Base-by-base conservation (phyloP, 1,284 basidiomycete genomes). In the Sporisorium sorghi region DNA sequence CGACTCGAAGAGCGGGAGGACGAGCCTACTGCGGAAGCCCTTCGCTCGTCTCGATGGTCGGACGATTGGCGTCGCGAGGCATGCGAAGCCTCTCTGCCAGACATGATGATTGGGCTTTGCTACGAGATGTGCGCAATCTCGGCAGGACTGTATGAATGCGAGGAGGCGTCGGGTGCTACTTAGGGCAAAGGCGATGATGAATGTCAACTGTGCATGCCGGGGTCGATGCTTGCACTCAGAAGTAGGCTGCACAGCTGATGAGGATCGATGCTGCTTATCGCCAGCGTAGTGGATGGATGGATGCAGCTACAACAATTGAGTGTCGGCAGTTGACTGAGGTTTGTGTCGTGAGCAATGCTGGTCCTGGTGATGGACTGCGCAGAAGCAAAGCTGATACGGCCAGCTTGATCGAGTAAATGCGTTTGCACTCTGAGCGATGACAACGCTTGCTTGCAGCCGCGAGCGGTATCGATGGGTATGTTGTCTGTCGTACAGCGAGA, bases 1-100 rank as follows among this genome's bases (percentile, higher is more conserved):
- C 70, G 59, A 39, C 64, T 67, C 15, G 64, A 63, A 21, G 70
- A 73, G 33, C 64, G 64, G 10, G 70, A 73, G 6, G 59, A 59
- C 1, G 70, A 67, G 24, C 32, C 55, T 5, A 39, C 54, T 14
- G 23, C 44, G 12, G 44, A 46, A 17, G 30, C 50, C 24, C 58
- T 37, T 8, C 61, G 57, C 17, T 55, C 59, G 6, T 66, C 55
- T 12, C 50, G 60, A 21, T 57, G 46, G 6, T 69, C 67, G 5
- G 67, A 69, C 33, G 67, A 57, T 48, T 69, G 67, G 26, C 65
- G 65, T 55, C 58, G 48, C 39, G 65, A 60, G 26, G 47, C 51
- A 23, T 44, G 24, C 9, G 65, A 58, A 26, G 54, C 54, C 10
- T 68, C 65, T 43, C 60, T 69, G 47, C 51, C 30, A 19, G 67